Percentiles rank a stretch among this genome's conserved stretches.
Evolutionary conservation across 345 rosid species (phyloP).

Genomic region (Eucalyptus cloeziana): DNA sequence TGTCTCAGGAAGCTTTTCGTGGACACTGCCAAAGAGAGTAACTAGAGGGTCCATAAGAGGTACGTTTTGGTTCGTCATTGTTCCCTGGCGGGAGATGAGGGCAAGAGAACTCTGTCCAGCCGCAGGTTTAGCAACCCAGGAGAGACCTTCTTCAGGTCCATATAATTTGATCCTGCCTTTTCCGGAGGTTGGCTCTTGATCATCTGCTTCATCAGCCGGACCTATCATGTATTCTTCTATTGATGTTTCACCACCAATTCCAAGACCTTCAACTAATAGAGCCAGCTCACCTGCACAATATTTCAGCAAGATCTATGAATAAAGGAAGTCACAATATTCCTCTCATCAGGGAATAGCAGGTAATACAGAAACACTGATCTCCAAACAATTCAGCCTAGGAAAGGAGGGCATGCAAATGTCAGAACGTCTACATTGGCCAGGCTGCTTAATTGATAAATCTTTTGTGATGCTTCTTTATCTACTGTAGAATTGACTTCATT

Average conservation of each 20-base stretch:
- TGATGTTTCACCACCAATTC: slow-evolving; percentile 79
- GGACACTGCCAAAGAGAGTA: slow-evolving; percentile 75
- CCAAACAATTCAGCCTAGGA: neutral
- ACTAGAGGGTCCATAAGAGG: slow-evolving; percentile 82
- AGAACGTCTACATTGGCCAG: neutral
- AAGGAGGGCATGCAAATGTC: neutral
- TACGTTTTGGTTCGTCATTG: slow-evolving; percentile 48
- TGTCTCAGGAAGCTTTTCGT: slow-evolving; percentile 64
- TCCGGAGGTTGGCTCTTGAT: slow-evolving; percentile 28
- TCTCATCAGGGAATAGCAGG: neutral
- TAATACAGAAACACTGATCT: neutral
- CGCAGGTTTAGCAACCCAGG: slow-evolving; percentile 72
- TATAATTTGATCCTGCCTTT: slow-evolving; percentile 49
- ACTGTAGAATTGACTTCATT: neutral
- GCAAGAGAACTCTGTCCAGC: slow-evolving; percentile 57
- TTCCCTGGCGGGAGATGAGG: slow-evolving; percentile 66
- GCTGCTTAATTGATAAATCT: neutral
- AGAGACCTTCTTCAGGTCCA: slow-evolving; percentile 67
- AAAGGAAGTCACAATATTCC: neutral
- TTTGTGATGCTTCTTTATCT: neutral
- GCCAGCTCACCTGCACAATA: slow-evolving; percentile 89
- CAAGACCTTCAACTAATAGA: slow-evolving; percentile 90
- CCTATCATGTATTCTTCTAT: slow-evolving; percentile 85
- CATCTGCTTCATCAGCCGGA: slow-evolving; percentile 48
- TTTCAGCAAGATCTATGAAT: slow-evolving; percentile 10